A percentile compares a stretch with the other conserved stretches of the same genome.
Evolutionary conservation across 768 basidiomycete species (phyloP).

Genomic region (Mycena sanguinolenta): DNA sequence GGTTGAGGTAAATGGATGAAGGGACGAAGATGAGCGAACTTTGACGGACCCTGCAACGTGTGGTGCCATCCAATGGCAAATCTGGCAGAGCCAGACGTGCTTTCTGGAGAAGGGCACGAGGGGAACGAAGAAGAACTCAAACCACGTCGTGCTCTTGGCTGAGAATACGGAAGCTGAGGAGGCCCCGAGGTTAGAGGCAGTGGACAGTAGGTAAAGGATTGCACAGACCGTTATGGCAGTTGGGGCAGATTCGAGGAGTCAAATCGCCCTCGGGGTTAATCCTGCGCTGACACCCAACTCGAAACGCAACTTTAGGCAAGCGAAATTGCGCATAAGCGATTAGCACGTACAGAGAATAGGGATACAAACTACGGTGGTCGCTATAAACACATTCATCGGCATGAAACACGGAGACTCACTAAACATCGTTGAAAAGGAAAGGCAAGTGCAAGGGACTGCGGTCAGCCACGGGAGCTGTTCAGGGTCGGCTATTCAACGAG

Average conservation of each 20-base stretch:
- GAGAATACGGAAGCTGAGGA: constrained; percentile 67
- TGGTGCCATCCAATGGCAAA: constrained; percentile 75
- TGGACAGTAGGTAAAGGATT: constrained; percentile 3
- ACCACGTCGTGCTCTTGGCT: constrained; percentile 79
- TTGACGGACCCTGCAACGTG: constrained; percentile 63
- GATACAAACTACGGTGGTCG: constrained; percentile 58
- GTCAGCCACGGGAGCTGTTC: neutral
- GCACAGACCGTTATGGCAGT: constrained; percentile 76
- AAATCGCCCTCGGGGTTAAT: constrained; percentile 68
- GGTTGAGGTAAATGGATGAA: constrained; percentile 17
- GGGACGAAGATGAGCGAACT: neutral
- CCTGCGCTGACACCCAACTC: constrained; percentile 78
- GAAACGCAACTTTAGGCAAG: constrained; percentile 31
- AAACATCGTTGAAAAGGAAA: constrained; percentile 39
- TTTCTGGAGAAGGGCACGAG: constrained; percentile 74
- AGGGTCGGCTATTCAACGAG: neutral
- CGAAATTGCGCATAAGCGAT: neutral
- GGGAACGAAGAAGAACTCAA: constrained; percentile 82
- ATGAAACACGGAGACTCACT: constrained; percentile 37
- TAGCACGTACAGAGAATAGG: constrained; percentile 62
- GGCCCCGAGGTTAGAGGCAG: constrained; percentile 15
- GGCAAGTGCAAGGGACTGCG: neutral
- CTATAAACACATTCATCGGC: neutral
- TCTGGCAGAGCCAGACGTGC: constrained; percentile 78
- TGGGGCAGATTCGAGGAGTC: constrained; percentile 72